A percentile compares a stretch with the other conserved stretches of the same genome.
Conservation (phyloP, 495 filamentous ascomycete species). For the Neurospora sp. region DNA sequence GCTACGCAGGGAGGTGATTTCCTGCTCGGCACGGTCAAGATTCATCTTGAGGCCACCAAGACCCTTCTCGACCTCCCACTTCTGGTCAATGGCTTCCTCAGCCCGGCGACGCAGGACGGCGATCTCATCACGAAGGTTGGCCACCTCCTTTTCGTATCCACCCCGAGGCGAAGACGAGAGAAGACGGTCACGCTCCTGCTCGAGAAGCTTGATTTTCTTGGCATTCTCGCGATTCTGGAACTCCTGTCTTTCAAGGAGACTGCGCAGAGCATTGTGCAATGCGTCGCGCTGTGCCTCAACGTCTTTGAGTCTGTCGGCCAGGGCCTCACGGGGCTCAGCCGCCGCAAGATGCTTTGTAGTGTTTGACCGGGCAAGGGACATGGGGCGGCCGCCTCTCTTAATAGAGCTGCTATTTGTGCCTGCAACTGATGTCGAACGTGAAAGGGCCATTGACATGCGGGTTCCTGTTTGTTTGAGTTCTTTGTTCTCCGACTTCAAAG, state of each 20-base stretch:
- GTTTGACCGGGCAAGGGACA: conserved; percentile 47
- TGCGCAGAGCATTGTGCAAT: conserved; percentile 73
- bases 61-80: conserved; percentile 93
- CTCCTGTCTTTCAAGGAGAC: conserved; percentile 77
- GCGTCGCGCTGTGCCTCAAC: conserved; percentile 90
- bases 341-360: conserved; percentile 36
- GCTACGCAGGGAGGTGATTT: conserved; percentile 68
- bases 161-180: conserved; percentile 57
- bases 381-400: conserved; percentile 18
- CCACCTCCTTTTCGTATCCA: conserved; percentile 75
- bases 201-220: conserved; percentile 63
- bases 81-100: conserved; percentile 91
- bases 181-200: conserved; percentile 68
- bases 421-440: conserved; percentile 36
- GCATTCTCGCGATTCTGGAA: conserved; percentile 69
- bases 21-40: conserved; percentile 87
- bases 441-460: conserved; percentile 22
- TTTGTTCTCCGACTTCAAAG: conserved; percentile 52
- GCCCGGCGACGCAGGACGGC: conserved; percentile 75
- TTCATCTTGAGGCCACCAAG: conserved; percentile 92
- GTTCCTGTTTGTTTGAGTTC: conserved; percentile 18
- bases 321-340: conserved; percentile 54
- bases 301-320: conserved; percentile 79
- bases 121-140: conserved; percentile 70
- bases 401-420: conserved; percentile 9